These are phyloP conservation scores for Arxiozyma telluris DNA, from an alignment of 1,139 yeast genomes.

Conservation along the genomic window DNA sequence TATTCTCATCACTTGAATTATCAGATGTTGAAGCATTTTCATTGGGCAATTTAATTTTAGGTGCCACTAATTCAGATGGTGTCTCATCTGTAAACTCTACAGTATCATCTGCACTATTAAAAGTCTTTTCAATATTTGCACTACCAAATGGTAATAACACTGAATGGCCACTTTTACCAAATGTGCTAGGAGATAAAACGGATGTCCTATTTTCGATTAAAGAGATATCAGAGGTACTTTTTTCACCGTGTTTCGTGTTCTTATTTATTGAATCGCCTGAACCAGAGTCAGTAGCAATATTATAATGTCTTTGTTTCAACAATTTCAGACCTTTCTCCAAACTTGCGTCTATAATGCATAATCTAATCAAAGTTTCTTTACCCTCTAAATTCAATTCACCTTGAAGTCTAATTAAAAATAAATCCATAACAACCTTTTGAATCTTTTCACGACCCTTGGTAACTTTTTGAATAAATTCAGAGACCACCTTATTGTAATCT, in stretches of 20 bases:
- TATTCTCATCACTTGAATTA: neutral
- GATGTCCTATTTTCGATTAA: constrained; percentile 5
- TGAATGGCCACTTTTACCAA: constrained; percentile 28
- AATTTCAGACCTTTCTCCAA: constrained; percentile 56
- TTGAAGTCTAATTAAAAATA: constrained; percentile 46
- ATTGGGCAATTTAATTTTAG: neutral
- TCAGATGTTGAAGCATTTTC: neutral
- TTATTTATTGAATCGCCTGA: neutral
- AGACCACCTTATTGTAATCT: constrained; percentile 25
- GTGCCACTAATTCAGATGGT: constrained; percentile 9
- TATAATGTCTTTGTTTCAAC: constrained; percentile 33
- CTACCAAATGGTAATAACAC: constrained; percentile 32
- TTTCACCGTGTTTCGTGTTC: neutral
- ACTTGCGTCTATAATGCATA: constrained; percentile 61
- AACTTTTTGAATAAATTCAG: constrained; percentile 39
- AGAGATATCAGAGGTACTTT: constrained; percentile 2
- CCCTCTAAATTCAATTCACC: constrained; percentile 54
- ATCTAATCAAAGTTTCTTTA: constrained; percentile 60
- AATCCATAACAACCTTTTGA: constrained; percentile 46
- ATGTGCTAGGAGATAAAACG: constrained; percentile 17
- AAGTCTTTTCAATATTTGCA: constrained; percentile 20
- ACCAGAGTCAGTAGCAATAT: neutral
- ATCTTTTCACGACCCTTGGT: constrained; percentile 39
- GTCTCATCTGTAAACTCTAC: constrained; percentile 17
- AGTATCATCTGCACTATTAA: constrained; percentile 24